phyloP scores from a whole-genome alignment of 768 basidiomycete genomes.

The Leucosporidium yakuticum region DNA sequence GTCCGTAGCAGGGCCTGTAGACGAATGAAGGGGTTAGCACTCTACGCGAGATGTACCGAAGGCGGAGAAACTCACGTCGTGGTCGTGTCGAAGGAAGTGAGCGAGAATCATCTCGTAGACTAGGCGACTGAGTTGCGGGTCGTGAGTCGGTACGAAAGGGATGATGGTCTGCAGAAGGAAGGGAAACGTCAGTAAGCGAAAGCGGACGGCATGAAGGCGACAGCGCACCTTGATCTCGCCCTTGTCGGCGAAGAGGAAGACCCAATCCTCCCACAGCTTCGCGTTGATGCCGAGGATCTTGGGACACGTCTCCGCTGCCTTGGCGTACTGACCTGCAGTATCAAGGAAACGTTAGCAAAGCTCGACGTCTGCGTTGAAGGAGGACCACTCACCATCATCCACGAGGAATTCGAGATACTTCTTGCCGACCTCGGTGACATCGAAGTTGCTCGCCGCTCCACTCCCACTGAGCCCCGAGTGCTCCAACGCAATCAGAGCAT shows the following conservation, averaged over 20 bases:
- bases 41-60: not conserved
- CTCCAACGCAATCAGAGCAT: slow-evolving; percentile 78
- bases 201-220: not conserved
- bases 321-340: slow-evolving; percentile 56
- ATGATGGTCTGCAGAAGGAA: slow-evolving; percentile 63
- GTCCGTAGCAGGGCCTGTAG: slow-evolving; percentile 65
- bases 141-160: slow-evolving; percentile 75
- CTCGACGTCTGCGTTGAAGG: not conserved
- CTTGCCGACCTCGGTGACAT: slow-evolving; percentile 60
- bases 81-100: slow-evolving; percentile 73
- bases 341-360: slow-evolving; percentile 4
- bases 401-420: slow-evolving; percentile 83
- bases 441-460: slow-evolving; percentile 42
- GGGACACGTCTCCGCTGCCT: slow-evolving; percentile 74
- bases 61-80: slow-evolving; percentile 50
- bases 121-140: slow-evolving; percentile 70
- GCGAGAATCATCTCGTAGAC: slow-evolving; percentile 95
- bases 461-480: slow-evolving; percentile 48
- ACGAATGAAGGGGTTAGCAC: not conserved
- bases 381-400: slow-evolving; percentile 56
- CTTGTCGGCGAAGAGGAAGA: slow-evolving; percentile 79
- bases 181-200: not conserved
- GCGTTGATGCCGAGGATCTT: slow-evolving; percentile 76
- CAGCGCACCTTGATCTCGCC: slow-evolving; percentile 64
- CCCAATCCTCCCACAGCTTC: slow-evolving; percentile 91